Conservation (phyloP, 306 rosid species). For the Medicago lupulina region DNA sequence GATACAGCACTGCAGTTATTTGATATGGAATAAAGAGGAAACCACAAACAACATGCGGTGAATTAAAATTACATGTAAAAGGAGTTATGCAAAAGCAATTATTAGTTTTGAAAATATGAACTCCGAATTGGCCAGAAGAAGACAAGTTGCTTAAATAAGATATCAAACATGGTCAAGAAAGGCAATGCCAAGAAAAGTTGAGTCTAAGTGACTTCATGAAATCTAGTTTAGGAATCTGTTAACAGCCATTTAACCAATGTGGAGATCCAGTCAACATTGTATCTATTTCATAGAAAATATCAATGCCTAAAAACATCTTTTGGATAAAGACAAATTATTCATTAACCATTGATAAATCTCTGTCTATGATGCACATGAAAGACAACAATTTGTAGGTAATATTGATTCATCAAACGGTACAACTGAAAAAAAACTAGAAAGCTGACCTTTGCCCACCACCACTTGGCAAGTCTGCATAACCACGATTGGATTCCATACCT, state of each 20-base stretch:
- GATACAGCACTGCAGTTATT: neutral
- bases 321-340: slow-evolving; percentile 15
- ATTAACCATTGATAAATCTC: slow-evolving; percentile 17
- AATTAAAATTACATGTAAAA: slow-evolving; percentile 17
- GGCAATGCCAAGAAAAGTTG: slow-evolving; percentile 8
- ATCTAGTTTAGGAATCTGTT: slow-evolving; percentile 9
- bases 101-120: neutral
- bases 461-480: slow-evolving; percentile 47
- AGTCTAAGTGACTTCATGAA: slow-evolving; percentile 6
- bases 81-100: slow-evolving; percentile 7
- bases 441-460: slow-evolving; percentile 54
- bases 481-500: slow-evolving; percentile 54
- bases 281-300: slow-evolving; percentile 19
- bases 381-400: slow-evolving; percentile 6
- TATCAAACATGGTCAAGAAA: slow-evolving; percentile 23
- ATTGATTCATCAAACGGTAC: slow-evolving; percentile 7
- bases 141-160: slow-evolving; percentile 5
- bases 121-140: neutral
- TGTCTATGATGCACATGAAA: slow-evolving; percentile 10
- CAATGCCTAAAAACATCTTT: slow-evolving; percentile 7
- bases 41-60: slow-evolving; percentile 17
- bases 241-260: neutral
- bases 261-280: slow-evolving; percentile 19
- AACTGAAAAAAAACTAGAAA: slow-evolving; percentile 21
- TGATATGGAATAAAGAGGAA: neutral